phyloP scores from a whole-genome alignment of 371 early-diverging fungal genomes.

The Mortierella sp. region DNA sequence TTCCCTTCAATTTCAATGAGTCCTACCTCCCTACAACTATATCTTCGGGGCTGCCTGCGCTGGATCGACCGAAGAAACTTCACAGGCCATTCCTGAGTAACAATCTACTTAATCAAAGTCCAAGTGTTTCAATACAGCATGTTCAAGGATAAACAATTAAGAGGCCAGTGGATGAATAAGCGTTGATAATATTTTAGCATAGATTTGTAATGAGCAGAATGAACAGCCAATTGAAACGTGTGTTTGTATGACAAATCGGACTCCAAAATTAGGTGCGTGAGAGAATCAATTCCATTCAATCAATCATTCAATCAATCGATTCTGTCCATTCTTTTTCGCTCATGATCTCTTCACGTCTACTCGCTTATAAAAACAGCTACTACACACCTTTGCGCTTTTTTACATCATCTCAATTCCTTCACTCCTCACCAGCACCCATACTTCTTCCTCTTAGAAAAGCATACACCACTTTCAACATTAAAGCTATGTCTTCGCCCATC shows the following conservation, averaged over 20 bases:
- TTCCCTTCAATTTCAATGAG: not conserved
- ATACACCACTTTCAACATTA: not conserved
- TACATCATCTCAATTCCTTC: not conserved
- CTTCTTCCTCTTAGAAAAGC: not conserved
- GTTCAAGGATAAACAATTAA: not conserved
- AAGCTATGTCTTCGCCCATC: slow-evolving; percentile 13
- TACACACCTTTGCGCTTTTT: not conserved
- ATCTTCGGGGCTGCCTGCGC: too few relatives aligned
- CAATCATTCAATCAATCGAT: too few relatives aligned
- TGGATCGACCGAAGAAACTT: not conserved
- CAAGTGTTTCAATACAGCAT: not conserved
- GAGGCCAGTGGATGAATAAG: slow-evolving; percentile 13
- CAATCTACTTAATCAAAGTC: not conserved
- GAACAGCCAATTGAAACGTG: not conserved
- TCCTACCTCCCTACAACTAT: not conserved
- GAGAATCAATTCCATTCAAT: too few relatives aligned
- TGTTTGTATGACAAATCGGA: too few relatives aligned
- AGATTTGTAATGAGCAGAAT: not conserved
- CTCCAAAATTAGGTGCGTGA: too few relatives aligned
- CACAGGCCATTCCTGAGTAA: not conserved
- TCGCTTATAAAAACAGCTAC: not conserved
- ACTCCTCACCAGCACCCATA: not conserved
- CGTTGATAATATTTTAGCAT: too few relatives aligned
- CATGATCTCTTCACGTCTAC: slow-evolving; percentile 5
- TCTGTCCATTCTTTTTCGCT: not conserved